Conservation (phyloP, 495 filamentous ascomycete genomes). For the Jackrogersella multiformis region DNA sequence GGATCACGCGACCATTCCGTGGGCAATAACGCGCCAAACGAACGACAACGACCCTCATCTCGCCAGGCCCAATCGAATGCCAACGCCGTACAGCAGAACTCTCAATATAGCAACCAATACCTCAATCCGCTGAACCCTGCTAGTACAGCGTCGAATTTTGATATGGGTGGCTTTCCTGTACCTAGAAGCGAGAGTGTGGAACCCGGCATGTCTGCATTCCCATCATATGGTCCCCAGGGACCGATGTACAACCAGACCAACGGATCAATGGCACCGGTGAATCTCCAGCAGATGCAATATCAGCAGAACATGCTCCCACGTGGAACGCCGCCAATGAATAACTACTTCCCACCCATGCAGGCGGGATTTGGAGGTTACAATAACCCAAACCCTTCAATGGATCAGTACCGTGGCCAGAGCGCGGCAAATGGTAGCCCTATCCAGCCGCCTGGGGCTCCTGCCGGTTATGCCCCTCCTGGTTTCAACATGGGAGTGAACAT, state of each 20-base stretch:
- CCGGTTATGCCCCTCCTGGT: slow-evolving; percentile 57
- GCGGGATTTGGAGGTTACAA: slow-evolving; percentile 59
- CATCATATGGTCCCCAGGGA: slow-evolving; percentile 58
- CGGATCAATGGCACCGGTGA: slow-evolving; percentile 58
- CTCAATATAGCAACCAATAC: slow-evolving; percentile 53
- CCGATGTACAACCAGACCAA: slow-evolving; percentile 61
- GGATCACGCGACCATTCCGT: slow-evolving; percentile 56
- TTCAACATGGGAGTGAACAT: slow-evolving; percentile 61
- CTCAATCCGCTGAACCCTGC: slow-evolving; percentile 54
- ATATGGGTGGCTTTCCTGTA: slow-evolving; percentile 59
- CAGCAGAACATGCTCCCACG: slow-evolving; percentile 67
- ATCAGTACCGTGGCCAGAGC: slow-evolving; percentile 59
- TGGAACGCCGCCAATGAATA: slow-evolving; percentile 59
- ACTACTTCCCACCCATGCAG: slow-evolving; percentile 60
- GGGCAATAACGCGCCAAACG: slow-evolving; percentile 45
- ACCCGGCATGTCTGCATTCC: slow-evolving; percentile 62
- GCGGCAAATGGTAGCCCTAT: slow-evolving; percentile 58
- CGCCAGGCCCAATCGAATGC: slow-evolving; percentile 58
- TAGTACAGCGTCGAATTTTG: slow-evolving; percentile 48
- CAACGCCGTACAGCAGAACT: slow-evolving; percentile 53
- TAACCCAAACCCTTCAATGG: slow-evolving; percentile 54
- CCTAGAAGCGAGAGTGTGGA: slow-evolving; percentile 68
- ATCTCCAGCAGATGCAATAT: slow-evolving; percentile 65
- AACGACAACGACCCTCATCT: slow-evolving; percentile 64
- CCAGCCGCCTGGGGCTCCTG: slow-evolving; percentile 47